Evolutionary conservation across 164 flowering plant species (phyloP), one percentile per base, ranked within the genome.

Genomic region (Macadamia integrifolia): DNA sequence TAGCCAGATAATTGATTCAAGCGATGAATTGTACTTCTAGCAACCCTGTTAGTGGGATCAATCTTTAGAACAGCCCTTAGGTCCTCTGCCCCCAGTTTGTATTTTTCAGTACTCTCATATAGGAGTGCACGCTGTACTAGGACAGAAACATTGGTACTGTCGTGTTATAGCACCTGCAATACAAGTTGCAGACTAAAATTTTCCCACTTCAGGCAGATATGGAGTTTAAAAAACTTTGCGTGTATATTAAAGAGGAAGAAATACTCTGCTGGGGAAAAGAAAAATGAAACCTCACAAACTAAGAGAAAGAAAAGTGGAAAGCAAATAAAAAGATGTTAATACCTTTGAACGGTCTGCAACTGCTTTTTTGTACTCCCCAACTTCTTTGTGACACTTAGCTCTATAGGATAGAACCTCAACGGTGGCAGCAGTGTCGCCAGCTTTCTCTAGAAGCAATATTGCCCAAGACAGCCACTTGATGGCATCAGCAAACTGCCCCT

Each of bases 381-480:
- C 99, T 80, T 94, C 99, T 80, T 94, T 94, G 77, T 90, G 92
- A 78, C 98, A 94, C 3, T 98, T 92, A 65, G 99, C 97, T 73
- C 99, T 79, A 77, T 83, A 72, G 1, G 90, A 79, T 65, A 94
- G 78, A 62, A 86, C 93, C 74, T 92, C 98, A 53, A 35, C 68
- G n/a, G 69, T 58, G 32, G 79, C 77, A 58, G 77, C 79, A 73
- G 68, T 57, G 65, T 90, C 87, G 58, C 91, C 84, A 31, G 90
- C 68, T 74, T 89, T 92, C 82, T 88, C 97, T 15, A 88, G 76
- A 66, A 94, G 89, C 72, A 80, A 55, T 0, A 83, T 79, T 31
- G 98, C 95, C 98, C 98, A 94, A 61, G 98, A 92, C 29, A 94
- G 79, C 97, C 96, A 94, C 81, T 94, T 94, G 50, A 94, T 90